These are phyloP conservation scores for Coemansia sp. DNA, from an alignment of 192 early-diverging fungal genomes.

Conservation along the genomic window DNA sequence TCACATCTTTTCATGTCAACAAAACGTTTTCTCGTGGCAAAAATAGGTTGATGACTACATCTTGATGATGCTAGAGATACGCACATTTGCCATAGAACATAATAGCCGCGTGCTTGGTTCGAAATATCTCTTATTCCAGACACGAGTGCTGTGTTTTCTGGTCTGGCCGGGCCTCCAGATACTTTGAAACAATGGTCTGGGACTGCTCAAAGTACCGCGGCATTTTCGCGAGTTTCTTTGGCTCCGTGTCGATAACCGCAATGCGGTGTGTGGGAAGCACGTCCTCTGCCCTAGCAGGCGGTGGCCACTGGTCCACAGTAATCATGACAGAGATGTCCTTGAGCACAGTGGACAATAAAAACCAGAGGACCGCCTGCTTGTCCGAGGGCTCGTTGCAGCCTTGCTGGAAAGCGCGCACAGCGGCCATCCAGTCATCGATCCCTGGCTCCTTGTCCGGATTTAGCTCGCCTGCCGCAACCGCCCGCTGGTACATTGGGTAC, in stretches of 20 bases:
- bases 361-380: slow-evolving; percentile 57
- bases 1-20: background rate
- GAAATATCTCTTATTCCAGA: slow-evolving; percentile 5
- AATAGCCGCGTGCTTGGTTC: background rate
- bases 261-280: slow-evolving; percentile 28
- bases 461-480: slow-evolving; percentile 16
- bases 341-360: slow-evolving; percentile 63
- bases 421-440: slow-evolving; percentile 28
- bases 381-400: background rate
- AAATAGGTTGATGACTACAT: no score
- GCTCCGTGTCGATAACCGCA: slow-evolving; percentile 65
- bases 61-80: no score
- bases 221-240: slow-evolving; percentile 58
- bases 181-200: slow-evolving; percentile 51
- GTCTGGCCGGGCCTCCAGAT: slow-evolving; percentile 17
- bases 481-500: slow-evolving; percentile 19
- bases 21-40: no score
- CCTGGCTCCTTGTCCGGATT: slow-evolving; percentile 5
- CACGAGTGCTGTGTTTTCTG: slow-evolving; percentile 12
- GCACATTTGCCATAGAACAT: no score
- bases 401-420: slow-evolving; percentile 12
- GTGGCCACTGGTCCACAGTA: slow-evolving; percentile 12
- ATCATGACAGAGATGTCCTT: slow-evolving; percentile 76
- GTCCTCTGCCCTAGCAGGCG: background rate
- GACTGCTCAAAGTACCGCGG: slow-evolving; percentile 52